phyloP scores from a whole-genome alignment of 2,329 filamentous ascomycete species.

The Botrytis byssoidea region DNA sequence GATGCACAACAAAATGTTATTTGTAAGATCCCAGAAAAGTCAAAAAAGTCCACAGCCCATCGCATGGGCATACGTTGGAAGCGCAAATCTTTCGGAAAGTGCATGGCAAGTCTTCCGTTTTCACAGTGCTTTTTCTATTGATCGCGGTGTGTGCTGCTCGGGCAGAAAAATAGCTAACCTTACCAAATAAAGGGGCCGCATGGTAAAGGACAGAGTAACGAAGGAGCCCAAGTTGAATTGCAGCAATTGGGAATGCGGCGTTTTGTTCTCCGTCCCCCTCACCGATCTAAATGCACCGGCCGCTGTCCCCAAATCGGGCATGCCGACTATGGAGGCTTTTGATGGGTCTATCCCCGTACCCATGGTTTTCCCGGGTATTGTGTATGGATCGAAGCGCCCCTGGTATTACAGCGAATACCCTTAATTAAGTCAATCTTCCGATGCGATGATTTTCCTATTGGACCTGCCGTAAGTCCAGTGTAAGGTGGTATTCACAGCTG shows the following conservation, averaged over 20 bases:
- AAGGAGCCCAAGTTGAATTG: conserved; percentile 74
- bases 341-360: conserved; percentile 58
- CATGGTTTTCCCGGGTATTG: conserved; percentile 57
- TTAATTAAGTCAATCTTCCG: conserved; percentile 13
- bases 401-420: conserved; percentile 34
- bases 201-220: conserved; percentile 67
- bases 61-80: conserved; percentile 85
- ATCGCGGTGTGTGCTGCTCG: not conserved
- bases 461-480: not conserved
- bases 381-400: conserved; percentile 35
- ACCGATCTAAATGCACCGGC: conserved; percentile 1
- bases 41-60: conserved; percentile 24
- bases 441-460: conserved; percentile 14
- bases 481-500: not conserved
- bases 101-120: conserved; percentile 66
- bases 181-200: conserved; percentile 63
- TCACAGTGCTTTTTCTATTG: not conserved
- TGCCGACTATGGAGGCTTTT: conserved; percentile 47
- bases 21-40: conserved; percentile 43
- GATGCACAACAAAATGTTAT: conserved; percentile 81
- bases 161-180: conserved; percentile 5
- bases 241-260: conserved; percentile 95
- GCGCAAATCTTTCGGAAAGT: conserved; percentile 87
- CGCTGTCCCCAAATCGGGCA: conserved; percentile 12
- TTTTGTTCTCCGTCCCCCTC: conserved; percentile 57